Conservation (phyloP, 208 protist genomes). For the Leishmania turanica region DNA sequence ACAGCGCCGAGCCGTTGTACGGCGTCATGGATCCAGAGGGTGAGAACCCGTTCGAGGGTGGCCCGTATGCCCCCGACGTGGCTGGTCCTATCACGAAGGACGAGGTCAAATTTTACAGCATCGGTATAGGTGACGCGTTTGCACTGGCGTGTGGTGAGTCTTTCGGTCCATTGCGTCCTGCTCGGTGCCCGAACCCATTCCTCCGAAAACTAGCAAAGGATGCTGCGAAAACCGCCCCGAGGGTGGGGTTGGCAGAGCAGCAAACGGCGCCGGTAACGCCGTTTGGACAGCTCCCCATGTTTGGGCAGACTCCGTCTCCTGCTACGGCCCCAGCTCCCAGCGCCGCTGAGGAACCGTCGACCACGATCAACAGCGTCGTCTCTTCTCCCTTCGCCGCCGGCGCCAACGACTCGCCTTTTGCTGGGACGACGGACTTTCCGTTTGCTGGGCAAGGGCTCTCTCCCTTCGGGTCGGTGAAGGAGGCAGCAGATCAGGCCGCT, state of each 20-base stretch:
- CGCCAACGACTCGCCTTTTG: slow-evolving; percentile 31
- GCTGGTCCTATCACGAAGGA: neutral
- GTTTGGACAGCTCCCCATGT: slow-evolving; percentile 83
- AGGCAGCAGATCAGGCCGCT: neutral
- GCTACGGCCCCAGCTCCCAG: slow-evolving; percentile 13
- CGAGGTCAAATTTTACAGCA: slow-evolving; percentile 11
- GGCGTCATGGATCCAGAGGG: slow-evolving; percentile 45
- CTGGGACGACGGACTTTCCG: slow-evolving; percentile 37
- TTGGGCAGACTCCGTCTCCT: slow-evolving; percentile 49
- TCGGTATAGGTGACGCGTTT: slow-evolving; percentile 51
- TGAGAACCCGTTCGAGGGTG: slow-evolving; percentile 49
- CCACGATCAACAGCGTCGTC: slow-evolving; percentile 25
- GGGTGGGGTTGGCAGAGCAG: slow-evolving; percentile 25
- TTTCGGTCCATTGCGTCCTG: slow-evolving; percentile 51
- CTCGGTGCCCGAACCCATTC: slow-evolving; percentile 55
- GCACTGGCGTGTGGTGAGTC: slow-evolving; percentile 46
- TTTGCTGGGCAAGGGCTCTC: slow-evolving; percentile 41
- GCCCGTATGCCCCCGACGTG: neutral
- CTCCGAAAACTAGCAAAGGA: slow-evolving; percentile 17
- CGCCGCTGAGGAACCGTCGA: neutral
- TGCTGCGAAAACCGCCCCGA: slow-evolving; percentile 14
- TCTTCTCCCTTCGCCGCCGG: slow-evolving; percentile 63
- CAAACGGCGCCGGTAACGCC: slow-evolving; percentile 63
- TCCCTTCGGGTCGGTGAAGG: slow-evolving; percentile 38
- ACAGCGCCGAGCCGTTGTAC: slow-evolving; percentile 49